Percentiles rank a stretch among this genome's conserved stretches.
phyloP scores from a whole-genome alignment of 768 basidiomycete species.

The Leccinellum rugosiceps region DNA sequence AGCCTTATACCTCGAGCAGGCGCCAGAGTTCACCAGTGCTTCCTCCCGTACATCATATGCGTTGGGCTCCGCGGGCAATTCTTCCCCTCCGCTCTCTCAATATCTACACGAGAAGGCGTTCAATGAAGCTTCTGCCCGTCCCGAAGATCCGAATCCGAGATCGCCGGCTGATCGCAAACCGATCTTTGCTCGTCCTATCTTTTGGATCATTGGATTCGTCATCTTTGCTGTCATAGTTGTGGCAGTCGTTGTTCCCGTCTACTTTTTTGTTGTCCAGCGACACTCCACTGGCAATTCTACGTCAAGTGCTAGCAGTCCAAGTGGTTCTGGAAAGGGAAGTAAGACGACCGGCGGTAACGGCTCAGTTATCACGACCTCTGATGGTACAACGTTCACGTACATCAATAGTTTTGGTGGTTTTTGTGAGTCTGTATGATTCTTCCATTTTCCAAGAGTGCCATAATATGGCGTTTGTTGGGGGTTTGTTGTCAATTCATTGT shows the following conservation, averaged over 20 bases:
- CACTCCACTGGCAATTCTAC: slow-evolving; percentile 8
- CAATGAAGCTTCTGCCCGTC: slow-evolving; percentile 1
- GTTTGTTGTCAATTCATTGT: not conserved
- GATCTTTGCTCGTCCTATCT: slow-evolving; percentile 18
- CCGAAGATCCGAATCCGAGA: not conserved
- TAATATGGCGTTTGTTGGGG: not conserved
- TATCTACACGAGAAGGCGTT: slow-evolving; percentile 12
- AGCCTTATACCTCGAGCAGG: slow-evolving; percentile 26
- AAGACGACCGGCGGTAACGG: slow-evolving; percentile 60
- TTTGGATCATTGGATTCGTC: slow-evolving; percentile 30
- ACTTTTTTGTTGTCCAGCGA: slow-evolving; percentile 29
- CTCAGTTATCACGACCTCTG: slow-evolving; percentile 55
- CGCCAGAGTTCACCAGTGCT: slow-evolving; percentile 11
- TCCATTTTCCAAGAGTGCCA: not conserved
- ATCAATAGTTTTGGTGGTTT: slow-evolving; percentile 73
- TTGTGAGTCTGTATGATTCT: slow-evolving; percentile 42
- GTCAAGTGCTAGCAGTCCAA: not conserved
- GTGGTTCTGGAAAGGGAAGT: slow-evolving; percentile 9
- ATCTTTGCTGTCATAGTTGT: slow-evolving; percentile 31
- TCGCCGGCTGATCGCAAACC: slow-evolving; percentile 11
- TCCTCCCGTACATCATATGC: slow-evolving; percentile 24
- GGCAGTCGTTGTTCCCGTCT: slow-evolving; percentile 43
- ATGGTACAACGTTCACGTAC: slow-evolving; percentile 76
- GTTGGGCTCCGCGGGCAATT: slow-evolving; percentile 19
- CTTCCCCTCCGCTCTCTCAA: slow-evolving; percentile 23